Evolutionary conservation across 2,329 filamentous ascomycete genomes (phyloP), one percentile per base, ranked within the genome.

Genomic region (Epicoccum nigrum): DNA sequence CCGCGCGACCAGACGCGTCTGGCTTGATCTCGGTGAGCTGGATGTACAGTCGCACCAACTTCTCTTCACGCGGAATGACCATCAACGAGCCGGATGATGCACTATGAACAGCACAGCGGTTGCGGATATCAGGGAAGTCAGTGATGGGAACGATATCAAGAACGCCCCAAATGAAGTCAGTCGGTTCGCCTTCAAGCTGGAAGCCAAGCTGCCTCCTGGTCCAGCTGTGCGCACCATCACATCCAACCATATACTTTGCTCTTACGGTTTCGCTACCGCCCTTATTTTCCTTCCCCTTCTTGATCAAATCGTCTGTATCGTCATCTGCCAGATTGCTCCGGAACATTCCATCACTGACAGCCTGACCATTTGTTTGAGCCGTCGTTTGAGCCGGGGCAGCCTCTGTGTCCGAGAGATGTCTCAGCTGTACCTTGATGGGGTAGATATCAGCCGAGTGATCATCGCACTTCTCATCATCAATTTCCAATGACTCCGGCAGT

Each of bases 211-310:
- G 77, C 45, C 79, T 77, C 31, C 86, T 74, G 0, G 83, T 84
- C 84, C 85, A 88, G 48, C 81, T 85, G 61, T 86, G 85, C 0
- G 87, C 86, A 0, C 87, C 87, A 56, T 89, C 87, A 35, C 83
- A 86, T 0, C 86, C 87, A 4, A 90, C 77, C 23, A 90, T 76
- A 55, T 87, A 90, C 63, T 86, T 86, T 5, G 81, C 79, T 31
- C 74, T 79, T 2, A 86, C 72, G 0, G 69, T 64, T 58, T 83
- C 80, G 57, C 54, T 61, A 13, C 55, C 72, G 20, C 60, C 65
- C 44, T 55, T 70, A 45, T 66, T 76, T 40, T 62, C 70, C 44
- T 54, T 67, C 44, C 71, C 77, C 49, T 69, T 75, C 30, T 64
- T 65, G 19, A 78, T 76, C 30, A 86, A 64, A 13, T 83, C 80